phyloP scores from a whole-genome alignment of 2,329 filamentous ascomycete genomes.

The Proliferodiscus dingleyae region DNA sequence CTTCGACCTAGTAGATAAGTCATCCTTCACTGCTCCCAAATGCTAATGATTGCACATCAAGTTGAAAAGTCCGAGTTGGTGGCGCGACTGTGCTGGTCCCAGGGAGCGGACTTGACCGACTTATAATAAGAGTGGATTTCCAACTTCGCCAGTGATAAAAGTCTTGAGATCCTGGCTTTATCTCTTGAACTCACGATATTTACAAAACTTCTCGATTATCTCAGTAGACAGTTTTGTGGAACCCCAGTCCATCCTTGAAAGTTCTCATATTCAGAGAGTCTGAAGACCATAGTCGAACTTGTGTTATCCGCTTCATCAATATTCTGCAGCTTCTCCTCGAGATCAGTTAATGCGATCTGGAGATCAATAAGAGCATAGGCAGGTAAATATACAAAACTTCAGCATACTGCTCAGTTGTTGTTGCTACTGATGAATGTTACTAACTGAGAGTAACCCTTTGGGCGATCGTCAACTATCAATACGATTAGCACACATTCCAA shows the following conservation, averaged over 20 bases:
- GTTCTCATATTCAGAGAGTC: constrained; percentile 2
- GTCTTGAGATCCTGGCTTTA: no score
- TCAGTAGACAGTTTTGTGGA: constrained; percentile 2
- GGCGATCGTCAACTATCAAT: constrained; percentile 9
- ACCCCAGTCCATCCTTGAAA: constrained; percentile 1
- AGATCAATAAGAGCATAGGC: constrained; percentile 11
- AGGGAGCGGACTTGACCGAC: not conserved
- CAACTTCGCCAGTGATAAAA: no score
- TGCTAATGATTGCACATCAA: constrained; percentile 1
- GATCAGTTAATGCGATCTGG: constrained; percentile 7
- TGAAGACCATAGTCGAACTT: not conserved
- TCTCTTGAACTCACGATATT: constrained; percentile 10
- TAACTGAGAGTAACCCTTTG: constrained; percentile 12
- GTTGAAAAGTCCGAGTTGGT: constrained; percentile 1
- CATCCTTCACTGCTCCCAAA: not conserved
- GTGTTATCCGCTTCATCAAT: constrained; percentile 11
- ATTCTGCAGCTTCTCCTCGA: constrained; percentile 11
- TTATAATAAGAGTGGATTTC: constrained; percentile 1
- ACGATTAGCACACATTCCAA: not conserved
- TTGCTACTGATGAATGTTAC: constrained; percentile 15
- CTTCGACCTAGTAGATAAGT: constrained; percentile 7
- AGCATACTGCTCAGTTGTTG: constrained; percentile 9
- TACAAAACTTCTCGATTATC: constrained; percentile 1
- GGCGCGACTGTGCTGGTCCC: constrained; percentile 1
- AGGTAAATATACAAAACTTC: constrained; percentile 11